Base-by-base conservation (phyloP, 2,329 filamentous ascomycete genomes). In the Sporothrix pseudoabietina region DNA sequence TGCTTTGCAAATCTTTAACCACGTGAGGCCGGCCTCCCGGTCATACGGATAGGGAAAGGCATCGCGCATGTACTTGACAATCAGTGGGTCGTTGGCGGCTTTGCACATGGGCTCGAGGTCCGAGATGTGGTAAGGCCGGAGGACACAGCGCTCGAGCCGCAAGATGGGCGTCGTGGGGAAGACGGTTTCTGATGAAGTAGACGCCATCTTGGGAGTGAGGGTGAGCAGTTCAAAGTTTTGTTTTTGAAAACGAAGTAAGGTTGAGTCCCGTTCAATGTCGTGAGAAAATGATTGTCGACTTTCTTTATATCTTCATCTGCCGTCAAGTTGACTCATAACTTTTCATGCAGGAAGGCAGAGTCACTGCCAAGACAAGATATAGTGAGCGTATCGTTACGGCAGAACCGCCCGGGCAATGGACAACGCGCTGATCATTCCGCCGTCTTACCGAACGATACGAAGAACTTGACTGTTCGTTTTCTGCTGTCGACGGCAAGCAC, bases 1-100 rank as follows among this genome's bases (percentile, higher is more conserved):
- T 49, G 72, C 69, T 14, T 75, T 3, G 26, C 70, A 69, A 4
- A 76, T 70, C 22, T 75, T 68, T 63, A 82, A 77, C 77, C 78
- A 80, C n/a, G 16, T 55, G 26, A 82, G 75, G 1, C 84, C 83
- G 68, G 82, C 78, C 8, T 79, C 78, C 9, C 82, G 75, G 0
- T 80, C 83, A 78, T 87, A 87, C 0, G 86, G 86, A 10, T 75
- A 77, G 2, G 85, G 84, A 73, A 87, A 87, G 55, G 78, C 75
- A 76, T 85, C 79, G 73, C 83, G 82, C 81, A 88, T 81, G 76
- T 79, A 80, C 12, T 72, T 74, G 0, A 79, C 76, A 3, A 87
- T 78, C 26, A 81, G 75, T 10, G 78, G 77, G 74, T 84, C 80
- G 78, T 87, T 81, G 72, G 79, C 84, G 0, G 78, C 80, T 3